phyloP scores from a whole-genome alignment of 106 monocot species.

The Dendrobium catenatum region DNA sequence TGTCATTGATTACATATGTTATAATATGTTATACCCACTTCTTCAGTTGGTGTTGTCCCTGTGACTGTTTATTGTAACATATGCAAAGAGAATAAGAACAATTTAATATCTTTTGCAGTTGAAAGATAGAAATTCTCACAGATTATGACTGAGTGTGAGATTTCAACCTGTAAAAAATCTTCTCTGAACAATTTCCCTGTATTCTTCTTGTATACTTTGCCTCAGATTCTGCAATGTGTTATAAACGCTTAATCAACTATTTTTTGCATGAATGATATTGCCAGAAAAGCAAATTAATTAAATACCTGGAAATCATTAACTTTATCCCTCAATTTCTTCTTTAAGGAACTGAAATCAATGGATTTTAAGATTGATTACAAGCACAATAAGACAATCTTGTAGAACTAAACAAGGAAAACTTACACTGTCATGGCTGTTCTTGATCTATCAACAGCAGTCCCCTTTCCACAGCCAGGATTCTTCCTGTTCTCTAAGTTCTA shows the following conservation, averaged over 20 bases:
- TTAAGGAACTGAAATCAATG: constrained; percentile 36
- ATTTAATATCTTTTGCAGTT: not conserved
- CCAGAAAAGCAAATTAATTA: not conserved
- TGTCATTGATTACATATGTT: not conserved
- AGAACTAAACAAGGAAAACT: constrained; percentile 1
- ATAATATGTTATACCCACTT: constrained; percentile 24
- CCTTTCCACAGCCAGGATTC: constrained; percentile 52
- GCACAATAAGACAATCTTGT: not conserved
- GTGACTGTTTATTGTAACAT: constrained; percentile 32
- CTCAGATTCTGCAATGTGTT: constrained; percentile 36
- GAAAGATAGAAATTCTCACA: not conserved
- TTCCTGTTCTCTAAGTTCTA: constrained; percentile 48
- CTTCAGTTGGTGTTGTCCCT: constrained; percentile 41
- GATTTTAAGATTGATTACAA: not conserved
- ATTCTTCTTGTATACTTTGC: constrained; percentile 12
- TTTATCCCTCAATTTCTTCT: constrained; percentile 48
- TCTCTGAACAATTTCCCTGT: constrained; percentile 8
- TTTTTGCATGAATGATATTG: not conserved
- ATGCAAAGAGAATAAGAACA: not conserved
- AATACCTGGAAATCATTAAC: constrained; percentile 54
- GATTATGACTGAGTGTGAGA: not conserved
- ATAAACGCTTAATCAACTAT: not conserved
- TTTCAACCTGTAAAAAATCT: constrained; percentile 2
- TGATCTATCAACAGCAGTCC: constrained; percentile 57
- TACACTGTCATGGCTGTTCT: constrained; percentile 57